A percentile compares a stretch with the other conserved stretches of the same genome.
These are phyloP conservation scores for Ophiostoma sp. DNA, from an alignment of 2,329 filamentous ascomycete genomes.

Conservation along the genomic window DNA sequence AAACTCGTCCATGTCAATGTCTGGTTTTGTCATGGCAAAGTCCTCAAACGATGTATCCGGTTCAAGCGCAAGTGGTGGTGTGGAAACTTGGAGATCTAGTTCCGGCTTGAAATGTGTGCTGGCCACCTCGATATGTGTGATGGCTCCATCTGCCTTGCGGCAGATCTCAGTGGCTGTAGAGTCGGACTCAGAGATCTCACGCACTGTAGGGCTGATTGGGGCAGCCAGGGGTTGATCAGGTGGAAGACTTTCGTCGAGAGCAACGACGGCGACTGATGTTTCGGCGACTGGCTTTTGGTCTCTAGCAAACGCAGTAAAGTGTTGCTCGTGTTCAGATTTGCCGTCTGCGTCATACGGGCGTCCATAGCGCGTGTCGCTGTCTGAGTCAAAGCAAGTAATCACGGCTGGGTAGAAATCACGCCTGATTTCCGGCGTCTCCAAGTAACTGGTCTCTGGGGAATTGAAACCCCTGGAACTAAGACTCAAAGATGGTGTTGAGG, in stretches of 20 bases:
- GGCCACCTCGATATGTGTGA: not conserved
- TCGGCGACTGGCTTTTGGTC: not conserved
- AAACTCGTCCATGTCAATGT: constrained; percentile 16
- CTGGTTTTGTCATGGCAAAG: constrained; percentile 19
- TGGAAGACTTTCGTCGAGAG: not conserved
- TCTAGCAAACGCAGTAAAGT: constrained; percentile 2
- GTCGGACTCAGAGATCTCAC: constrained; percentile 13
- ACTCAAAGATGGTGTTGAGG: constrained; percentile 19
- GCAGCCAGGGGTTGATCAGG: not conserved
- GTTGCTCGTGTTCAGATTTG: not conserved
- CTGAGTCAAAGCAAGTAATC: constrained; percentile 14
- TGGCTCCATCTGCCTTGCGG: not conserved
- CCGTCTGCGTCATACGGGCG: constrained; percentile 16
- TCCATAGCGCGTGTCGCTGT: not conserved
- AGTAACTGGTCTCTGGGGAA: constrained; percentile 17
- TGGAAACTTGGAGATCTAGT: not conserved
- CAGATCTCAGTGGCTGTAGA: constrained; percentile 3
- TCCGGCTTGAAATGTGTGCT: not conserved
- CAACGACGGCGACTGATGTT: not conserved
- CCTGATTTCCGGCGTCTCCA: constrained; percentile 19
- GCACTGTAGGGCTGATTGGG: not conserved
- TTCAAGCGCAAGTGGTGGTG: not conserved
- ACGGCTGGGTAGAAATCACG: not conserved
- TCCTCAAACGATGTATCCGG: constrained; percentile 1
- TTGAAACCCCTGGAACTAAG: constrained; percentile 16